Percentiles rank a stretch among this genome's conserved stretches.
phyloP scores from a whole-genome alignment of 2,329 filamentous ascomycete genomes.

The Penicillium sp. region DNA sequence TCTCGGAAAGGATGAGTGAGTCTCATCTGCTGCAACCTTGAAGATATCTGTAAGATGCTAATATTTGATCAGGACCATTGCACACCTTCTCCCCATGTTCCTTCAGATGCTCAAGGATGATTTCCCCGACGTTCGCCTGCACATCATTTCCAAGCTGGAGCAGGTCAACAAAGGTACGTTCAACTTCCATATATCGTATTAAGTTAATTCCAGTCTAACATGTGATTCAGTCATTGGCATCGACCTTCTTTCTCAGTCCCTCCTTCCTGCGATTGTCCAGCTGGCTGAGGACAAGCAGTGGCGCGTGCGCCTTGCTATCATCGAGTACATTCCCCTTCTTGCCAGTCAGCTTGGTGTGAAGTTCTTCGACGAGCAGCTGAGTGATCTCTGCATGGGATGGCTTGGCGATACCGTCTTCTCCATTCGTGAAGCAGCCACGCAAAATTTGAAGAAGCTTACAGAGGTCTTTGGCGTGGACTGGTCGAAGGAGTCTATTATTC shows the following conservation, averaged over 20 bases:
- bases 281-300: slow-evolving; percentile 99
- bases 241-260: slow-evolving; percentile 91
- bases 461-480: slow-evolving; percentile 98
- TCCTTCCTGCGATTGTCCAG: slow-evolving; percentile 95
- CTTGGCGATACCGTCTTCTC: slow-evolving; percentile 98
- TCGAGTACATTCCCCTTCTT: slow-evolving; percentile 97
- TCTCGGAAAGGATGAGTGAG: slow-evolving; percentile 94
- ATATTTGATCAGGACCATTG: slow-evolving; percentile 72
- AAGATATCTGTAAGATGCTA: slow-evolving; percentile 8
- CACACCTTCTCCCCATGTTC: slow-evolving; percentile 97
- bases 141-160: slow-evolving; percentile 99
- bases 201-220: neutral
- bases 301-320: slow-evolving; percentile 96
- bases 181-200: neutral
- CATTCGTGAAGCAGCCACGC: slow-evolving; percentile 94
- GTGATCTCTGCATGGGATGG: slow-evolving; percentile 96
- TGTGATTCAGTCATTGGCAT: slow-evolving; percentile 81
- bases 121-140: slow-evolving; percentile 94
- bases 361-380: slow-evolving; percentile 98
- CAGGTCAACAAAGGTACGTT: slow-evolving; percentile 88
- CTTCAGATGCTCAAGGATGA: slow-evolving; percentile 99
- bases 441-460: slow-evolving; percentile 97
- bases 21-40: slow-evolving; percentile 16
- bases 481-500: slow-evolving; percentile 96
- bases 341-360: slow-evolving; percentile 94